phyloP scores from a whole-genome alignment of 371 early-diverging fungal species.

The Mortierella sp. region DNA sequence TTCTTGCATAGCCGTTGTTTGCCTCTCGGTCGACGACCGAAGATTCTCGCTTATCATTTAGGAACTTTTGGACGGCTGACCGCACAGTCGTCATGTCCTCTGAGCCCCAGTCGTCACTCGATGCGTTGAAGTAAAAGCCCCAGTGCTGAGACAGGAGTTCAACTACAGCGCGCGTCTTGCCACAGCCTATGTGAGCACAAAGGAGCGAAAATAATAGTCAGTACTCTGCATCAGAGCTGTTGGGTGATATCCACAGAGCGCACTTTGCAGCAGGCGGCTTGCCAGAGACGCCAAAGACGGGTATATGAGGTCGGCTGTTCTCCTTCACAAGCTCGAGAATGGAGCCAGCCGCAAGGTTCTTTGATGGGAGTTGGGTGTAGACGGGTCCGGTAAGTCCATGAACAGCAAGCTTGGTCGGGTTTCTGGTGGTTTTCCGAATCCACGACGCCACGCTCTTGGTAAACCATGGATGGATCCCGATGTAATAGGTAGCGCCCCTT shows the following conservation, averaged over 20 bases:
- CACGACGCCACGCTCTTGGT: neutral
- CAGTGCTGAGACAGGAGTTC: slow-evolving; percentile 9
- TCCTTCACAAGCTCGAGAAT: slow-evolving; percentile 12
- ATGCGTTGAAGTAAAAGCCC: slow-evolving; percentile 31
- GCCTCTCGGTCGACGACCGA: slow-evolving; percentile 7
- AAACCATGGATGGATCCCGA: neutral
- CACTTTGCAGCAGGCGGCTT: slow-evolving; percentile 2
- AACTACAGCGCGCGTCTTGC: slow-evolving; percentile 22
- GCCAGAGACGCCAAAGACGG: slow-evolving; percentile 20
- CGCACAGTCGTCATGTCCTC: slow-evolving; percentile 16
- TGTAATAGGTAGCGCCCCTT: neutral
- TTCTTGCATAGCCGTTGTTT: slow-evolving; percentile 14
- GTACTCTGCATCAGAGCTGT: slow-evolving; percentile 6
- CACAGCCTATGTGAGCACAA: slow-evolving; percentile 10
- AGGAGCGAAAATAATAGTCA: slow-evolving; percentile 11
- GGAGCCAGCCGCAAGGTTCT: neutral
- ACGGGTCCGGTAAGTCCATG: slow-evolving; percentile 17
- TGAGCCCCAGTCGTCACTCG: slow-evolving; percentile 13
- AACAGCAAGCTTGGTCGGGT: slow-evolving; percentile 11
- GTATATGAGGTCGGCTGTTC: slow-evolving; percentile 1
- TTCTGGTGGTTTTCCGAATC: slow-evolving; percentile 3
- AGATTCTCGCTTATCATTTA: slow-evolving; percentile 6
- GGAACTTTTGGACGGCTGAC: neutral
- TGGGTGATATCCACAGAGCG: slow-evolving; percentile 6
- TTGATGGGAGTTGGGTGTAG: neutral